Percentiles rank a stretch among this genome's conserved stretches.
These are phyloP conservation scores for Acer yangbiense DNA, from an alignment of 345 rosid species.

Conservation along the genomic window DNA sequence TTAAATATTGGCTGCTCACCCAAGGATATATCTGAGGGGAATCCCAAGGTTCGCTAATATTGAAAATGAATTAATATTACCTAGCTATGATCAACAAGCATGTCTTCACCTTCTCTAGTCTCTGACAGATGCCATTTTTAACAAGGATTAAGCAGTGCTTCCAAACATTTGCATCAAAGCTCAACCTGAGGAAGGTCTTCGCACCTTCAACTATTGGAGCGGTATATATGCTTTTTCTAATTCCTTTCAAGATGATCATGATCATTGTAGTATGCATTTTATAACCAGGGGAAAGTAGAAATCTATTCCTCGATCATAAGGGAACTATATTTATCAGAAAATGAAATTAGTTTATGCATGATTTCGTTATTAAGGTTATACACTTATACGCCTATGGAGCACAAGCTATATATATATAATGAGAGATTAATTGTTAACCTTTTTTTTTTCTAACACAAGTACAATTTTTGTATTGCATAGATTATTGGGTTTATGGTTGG, in stretches of 20 bases:
- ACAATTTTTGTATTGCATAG: conserved; percentile 15
- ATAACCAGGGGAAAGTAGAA: no score
- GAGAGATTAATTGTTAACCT: no score
- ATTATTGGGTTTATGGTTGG: conserved; percentile 29
- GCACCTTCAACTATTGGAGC: conserved; percentile 34
- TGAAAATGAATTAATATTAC: no score
- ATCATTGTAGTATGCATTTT: background rate
- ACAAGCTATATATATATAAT: no score
- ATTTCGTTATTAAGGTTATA: no score
- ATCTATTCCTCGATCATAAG: no score
- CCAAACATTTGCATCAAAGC: conserved; percentile 6
- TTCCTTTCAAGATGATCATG: background rate
- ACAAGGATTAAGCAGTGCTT: conserved; percentile 1
- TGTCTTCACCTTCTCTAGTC: no score
- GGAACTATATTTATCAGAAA: no score
- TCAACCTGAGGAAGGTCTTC: conserved; percentile 20
- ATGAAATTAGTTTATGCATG: no score
- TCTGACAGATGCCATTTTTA: background rate
- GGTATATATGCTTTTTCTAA: conserved; percentile 7
- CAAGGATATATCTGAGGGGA: background rate
- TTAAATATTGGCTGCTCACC: conserved; percentile 2
- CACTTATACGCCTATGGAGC: no score
- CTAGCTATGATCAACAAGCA: no score
- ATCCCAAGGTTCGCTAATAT: conserved; percentile 5
- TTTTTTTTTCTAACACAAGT: background rate